Evolutionary conservation across 2,329 filamentous ascomycete genomes (phyloP), one percentile per base, ranked within the genome.

Genomic region (Calonectria crousiana): DNA sequence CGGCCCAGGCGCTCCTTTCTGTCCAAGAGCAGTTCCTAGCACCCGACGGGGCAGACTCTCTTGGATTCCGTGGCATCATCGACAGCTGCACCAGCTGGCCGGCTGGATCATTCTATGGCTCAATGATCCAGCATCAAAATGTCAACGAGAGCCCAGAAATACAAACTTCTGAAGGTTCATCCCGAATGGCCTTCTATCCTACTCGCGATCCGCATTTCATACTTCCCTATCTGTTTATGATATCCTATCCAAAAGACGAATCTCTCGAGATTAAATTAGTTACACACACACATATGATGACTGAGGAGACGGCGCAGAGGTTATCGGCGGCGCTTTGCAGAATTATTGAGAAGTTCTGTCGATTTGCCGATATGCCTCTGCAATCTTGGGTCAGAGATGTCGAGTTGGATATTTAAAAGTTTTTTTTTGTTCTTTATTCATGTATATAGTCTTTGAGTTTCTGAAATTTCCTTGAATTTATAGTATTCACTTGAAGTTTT

Each of bases 51-150:
- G 75, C 76, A 5, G 77, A 78, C 36, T 75, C 75, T 9, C 67
- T 78, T 10, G 69, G 72, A 8, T 78, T 65, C 53, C 51, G 58
- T 13, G 74, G 76, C n/a, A 78, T 78, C 20, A 68, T 75, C 1
- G 56, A 72, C 28, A 26, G 74, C 38, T 78, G 75, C 47, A 78
- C 77, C 11, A 49, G 71, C 11, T 79, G 77, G 78, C 72, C 75
- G 2, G 26, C 58, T 0, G 69, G 62, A 1, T 72, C 75, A 3
- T 60, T 52, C 3, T 65, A 70, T 1, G 13, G 30, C 53, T 58
- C 32, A 5, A 30, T 75, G 4, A 70, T 79, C 6, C 78, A 79
- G 36, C 77, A 79, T 52, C 77, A 78, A 65, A 80, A 79, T 34
- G 71, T 80, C 9, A 72, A 78, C 3, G 78, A 78, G n/a, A 65